Base-by-base conservation (phyloP, 2,329 filamentous ascomycete genomes). In the Claviceps fusiformis region DNA sequence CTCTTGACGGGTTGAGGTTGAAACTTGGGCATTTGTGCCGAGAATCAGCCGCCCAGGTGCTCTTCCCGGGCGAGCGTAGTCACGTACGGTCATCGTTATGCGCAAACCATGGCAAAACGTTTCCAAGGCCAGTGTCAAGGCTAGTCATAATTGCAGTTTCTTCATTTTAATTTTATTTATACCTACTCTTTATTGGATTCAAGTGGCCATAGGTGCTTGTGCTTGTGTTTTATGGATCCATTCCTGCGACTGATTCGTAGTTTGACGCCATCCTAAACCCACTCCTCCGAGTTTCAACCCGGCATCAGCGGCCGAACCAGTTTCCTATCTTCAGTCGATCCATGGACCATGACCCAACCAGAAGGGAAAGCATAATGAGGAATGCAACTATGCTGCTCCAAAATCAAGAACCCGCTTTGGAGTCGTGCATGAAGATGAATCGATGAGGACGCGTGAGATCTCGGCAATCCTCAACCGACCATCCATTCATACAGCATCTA, bases 391-490 rank as follows among this genome's bases (percentile, higher is more conserved):
- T 19, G 24, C 52, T 10, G 52, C 24, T 17, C 41, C 27, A 15
- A 53, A 50, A 50, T 24, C 35, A 31, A 46, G 54, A 53, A 51
- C 44, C 27, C 50, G 48, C 50, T 48, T 19, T 3, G 41, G 29
- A 43, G 27, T 53, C 50, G 41, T 50, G 31, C 45, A 45, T 50
- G 31, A 15, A 37, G 44, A 33, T 46, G 43, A 13, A 50, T 24
- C 48, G 27, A n/a, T 39, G 44, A 27, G 41, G 33, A 31, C 19
- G 5, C 4, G 51, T 52, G 29, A 61, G 55, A 39, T 57, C 52
- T 55, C 59, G 56, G 61, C 62, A 37, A 61, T 57, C 57, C 57
- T 56, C 41, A 51, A 60, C 59, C 56, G 54, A 57, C 50, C 59
- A 57, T 54, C 46, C 49, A 55, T 37, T 56, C 55, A 10, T 15